Evolutionary conservation across 768 basidiomycete species (phyloP).

Genomic region (Hirschioporus abietinus): DNA sequence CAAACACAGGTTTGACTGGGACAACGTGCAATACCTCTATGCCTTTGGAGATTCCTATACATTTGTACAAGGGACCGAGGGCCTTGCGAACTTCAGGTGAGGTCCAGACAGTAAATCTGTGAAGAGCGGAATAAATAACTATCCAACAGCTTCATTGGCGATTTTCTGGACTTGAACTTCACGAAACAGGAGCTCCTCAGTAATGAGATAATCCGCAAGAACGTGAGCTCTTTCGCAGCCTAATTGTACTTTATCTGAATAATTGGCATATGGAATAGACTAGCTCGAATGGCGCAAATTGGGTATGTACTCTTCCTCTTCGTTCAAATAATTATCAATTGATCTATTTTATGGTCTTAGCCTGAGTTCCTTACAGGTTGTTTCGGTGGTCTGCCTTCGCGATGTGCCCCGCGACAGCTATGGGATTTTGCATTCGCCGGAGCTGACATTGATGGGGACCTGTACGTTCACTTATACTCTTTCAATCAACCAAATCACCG

Average conservation of each 20-base stretch:
- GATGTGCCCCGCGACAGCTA: slow-evolving; percentile 37
- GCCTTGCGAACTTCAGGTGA: slow-evolving; percentile 46
- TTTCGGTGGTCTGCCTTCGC: slow-evolving; percentile 36
- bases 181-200: slow-evolving; percentile 35
- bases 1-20: slow-evolving; percentile 34
- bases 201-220: slow-evolving; percentile 40
- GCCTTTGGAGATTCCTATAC: slow-evolving; percentile 56
- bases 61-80: slow-evolving; percentile 45
- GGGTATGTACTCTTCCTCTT: slow-evolving; percentile 28
- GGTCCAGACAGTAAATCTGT: background rate
- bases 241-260: slow-evolving; percentile 1
- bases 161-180: slow-evolving; percentile 36
- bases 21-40: slow-evolving; percentile 38
- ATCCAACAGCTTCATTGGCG: slow-evolving; percentile 42
- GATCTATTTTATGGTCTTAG: slow-evolving; percentile 21
- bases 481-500: background rate
- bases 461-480: slow-evolving; percentile 23
- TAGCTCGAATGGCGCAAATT: slow-evolving; percentile 49
- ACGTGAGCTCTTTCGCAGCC: slow-evolving; percentile 24
- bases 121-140: background rate
- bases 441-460: slow-evolving; percentile 36
- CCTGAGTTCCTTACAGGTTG: slow-evolving; percentile 51
- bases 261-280: slow-evolving; percentile 29
- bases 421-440: slow-evolving; percentile 57
- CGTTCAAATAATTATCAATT: background rate